These are phyloP conservation scores for Leptographium lundbergii DNA, from an alignment of 2,329 filamentous ascomycete genomes.

Conservation along the genomic window DNA sequence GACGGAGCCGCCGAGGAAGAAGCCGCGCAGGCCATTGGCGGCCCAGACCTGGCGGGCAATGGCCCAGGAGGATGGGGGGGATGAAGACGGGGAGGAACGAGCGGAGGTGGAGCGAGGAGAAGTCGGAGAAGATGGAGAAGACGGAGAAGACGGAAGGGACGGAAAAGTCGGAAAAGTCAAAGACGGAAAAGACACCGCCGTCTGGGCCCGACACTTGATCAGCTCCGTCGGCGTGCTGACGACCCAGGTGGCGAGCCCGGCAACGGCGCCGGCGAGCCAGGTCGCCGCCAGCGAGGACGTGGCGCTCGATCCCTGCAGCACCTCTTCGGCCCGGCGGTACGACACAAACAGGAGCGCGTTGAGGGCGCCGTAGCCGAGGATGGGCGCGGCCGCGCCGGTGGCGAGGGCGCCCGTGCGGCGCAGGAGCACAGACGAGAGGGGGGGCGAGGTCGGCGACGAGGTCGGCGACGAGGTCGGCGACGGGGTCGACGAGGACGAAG, in stretches of 20 bases:
- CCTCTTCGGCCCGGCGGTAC: slow-evolving; percentile 70
- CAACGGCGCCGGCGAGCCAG: slow-evolving; percentile 68
- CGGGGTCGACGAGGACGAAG: slow-evolving; percentile 56
- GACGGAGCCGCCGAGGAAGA: slow-evolving; percentile 71
- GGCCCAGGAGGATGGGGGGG: slow-evolving; percentile 41
- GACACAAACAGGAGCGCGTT: slow-evolving; percentile 84
- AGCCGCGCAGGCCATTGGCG: slow-evolving; percentile 46
- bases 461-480: slow-evolving; percentile 54
- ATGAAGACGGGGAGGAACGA: slow-evolving; percentile 6
- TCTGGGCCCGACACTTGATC: slow-evolving; percentile 78
- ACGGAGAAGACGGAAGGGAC: no score
- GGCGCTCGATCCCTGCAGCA: slow-evolving; percentile 31
- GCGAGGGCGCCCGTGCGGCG: slow-evolving; percentile 22
- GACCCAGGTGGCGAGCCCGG: slow-evolving; percentile 74
- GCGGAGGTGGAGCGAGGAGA: neutral
- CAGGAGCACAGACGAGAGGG: neutral
- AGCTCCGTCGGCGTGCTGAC: slow-evolving; percentile 83
- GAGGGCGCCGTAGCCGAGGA: slow-evolving; percentile 79
- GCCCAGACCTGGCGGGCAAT: slow-evolving; percentile 51
- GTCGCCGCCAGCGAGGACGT: slow-evolving; percentile 38
- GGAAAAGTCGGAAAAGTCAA: no score
- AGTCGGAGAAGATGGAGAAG: no score
- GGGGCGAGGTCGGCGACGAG: slow-evolving; percentile 5
- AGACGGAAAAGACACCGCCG: slow-evolving; percentile 24
- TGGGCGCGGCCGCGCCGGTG: slow-evolving; percentile 67